A percentile compares a stretch with the other conserved stretches of the same genome.
Conservation (phyloP, 1,284 basidiomycete genomes). For the Taiwanofungus camphoratus region DNA sequence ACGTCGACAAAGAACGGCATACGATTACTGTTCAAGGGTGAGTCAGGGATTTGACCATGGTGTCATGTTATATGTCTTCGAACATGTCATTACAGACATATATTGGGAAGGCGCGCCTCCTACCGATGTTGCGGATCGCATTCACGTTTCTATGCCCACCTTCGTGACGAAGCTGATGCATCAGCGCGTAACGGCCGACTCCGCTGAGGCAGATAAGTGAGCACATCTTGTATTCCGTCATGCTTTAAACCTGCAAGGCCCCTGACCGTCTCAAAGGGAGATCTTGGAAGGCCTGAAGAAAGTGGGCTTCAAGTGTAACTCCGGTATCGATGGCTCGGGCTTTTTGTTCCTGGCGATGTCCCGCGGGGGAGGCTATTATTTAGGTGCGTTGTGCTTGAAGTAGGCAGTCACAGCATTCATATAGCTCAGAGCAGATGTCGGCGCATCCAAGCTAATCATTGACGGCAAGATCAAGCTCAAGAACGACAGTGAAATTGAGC, state of each 20-base stretch:
- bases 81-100: not conserved
- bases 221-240: conserved; percentile 4
- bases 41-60: too few relatives aligned
- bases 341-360: conserved; percentile 37
- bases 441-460: conserved; percentile 57
- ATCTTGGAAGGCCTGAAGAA: conserved; percentile 49
- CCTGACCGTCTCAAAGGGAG: conserved; percentile 38
- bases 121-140: conserved; percentile 46
- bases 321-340: conserved; percentile 51
- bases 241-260: not conserved
- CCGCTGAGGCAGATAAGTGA: conserved; percentile 49
- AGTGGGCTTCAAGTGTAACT: conserved; percentile 54
- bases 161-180: conserved; percentile 39
- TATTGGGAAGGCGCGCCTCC: conserved; percentile 47
- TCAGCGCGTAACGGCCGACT: conserved; percentile 38
- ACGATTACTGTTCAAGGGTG: too few relatives aligned
- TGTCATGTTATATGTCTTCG: not conserved
- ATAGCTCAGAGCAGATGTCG: conserved; percentile 55
- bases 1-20: too few relatives aligned
- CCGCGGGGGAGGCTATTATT: conserved; percentile 38
- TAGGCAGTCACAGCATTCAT: too few relatives aligned
- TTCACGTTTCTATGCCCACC: conserved; percentile 47
- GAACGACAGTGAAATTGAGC: conserved; percentile 49
- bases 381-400: conserved; percentile 33
- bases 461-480: conserved; percentile 75